Percentiles rank a stretch among this genome's conserved stretches.
phyloP scores from a whole-genome alignment of 2,329 filamentous ascomycete genomes.

The Hortaea werneckii region DNA sequence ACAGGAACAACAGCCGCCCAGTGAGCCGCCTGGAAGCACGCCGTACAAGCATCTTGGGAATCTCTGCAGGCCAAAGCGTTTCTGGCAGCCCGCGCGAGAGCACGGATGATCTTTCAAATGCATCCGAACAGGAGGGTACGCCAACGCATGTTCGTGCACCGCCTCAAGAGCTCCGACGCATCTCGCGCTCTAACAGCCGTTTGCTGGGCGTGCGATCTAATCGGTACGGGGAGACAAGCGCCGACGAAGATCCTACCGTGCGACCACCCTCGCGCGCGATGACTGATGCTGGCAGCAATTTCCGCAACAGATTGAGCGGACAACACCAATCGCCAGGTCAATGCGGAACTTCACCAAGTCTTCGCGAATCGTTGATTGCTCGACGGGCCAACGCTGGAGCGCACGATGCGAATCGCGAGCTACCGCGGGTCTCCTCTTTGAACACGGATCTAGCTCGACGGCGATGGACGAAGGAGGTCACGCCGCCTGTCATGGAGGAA shows the following conservation, averaged over 20 bases:
- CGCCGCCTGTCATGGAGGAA: conserved; percentile 12
- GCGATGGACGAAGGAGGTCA: conserved; percentile 8
- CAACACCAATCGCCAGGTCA: conserved; percentile 3
- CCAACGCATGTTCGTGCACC: conserved; percentile 17
- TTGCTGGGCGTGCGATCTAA: conserved; percentile 26
- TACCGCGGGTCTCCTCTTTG: conserved; percentile 10
- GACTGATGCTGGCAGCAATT: conserved; percentile 32
- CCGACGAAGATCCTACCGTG: conserved; percentile 29
- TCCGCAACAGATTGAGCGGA: conserved; percentile 15
- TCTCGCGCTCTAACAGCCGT: conserved; percentile 29
- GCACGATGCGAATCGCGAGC: conserved; percentile 6
- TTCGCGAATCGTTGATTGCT: conserved; percentile 5
- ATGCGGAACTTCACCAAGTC: conserved; percentile 2
- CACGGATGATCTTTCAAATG: conserved; percentile 14
- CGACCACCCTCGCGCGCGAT: conserved; percentile 39
- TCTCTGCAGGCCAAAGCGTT: conserved; percentile 8
- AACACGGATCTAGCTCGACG: conserved; percentile 6
- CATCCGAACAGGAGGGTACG: conserved; percentile 18
- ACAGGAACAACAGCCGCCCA: conserved; percentile 28
- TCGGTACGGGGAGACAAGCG: conserved; percentile 20
- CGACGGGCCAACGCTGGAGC: conserved; percentile 6
- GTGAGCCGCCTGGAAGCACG: conserved; percentile 36
- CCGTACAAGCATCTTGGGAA: conserved; percentile 27
- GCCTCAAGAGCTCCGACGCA: conserved; percentile 15
- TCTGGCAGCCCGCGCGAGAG: conserved; percentile 23